A percentile compares a stretch with the other conserved stretches of the same genome.
These are phyloP conservation scores for Apiospora koreana DNA, from an alignment of 2,329 filamentous ascomycete genomes.

Conservation along the genomic window DNA sequence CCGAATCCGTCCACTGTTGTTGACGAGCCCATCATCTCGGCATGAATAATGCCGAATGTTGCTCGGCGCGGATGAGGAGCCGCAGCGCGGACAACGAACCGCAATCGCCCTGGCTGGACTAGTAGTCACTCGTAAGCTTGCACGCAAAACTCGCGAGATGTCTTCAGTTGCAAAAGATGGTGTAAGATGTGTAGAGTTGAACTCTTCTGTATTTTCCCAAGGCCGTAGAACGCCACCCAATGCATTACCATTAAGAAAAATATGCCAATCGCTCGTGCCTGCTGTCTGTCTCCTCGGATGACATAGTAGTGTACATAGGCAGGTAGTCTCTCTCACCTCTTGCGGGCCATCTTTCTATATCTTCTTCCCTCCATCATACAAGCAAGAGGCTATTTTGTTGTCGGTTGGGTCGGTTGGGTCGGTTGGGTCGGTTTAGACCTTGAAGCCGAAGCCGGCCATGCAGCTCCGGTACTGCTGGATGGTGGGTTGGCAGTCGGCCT, in stretches of 20 bases:
- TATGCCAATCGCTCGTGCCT: background rate
- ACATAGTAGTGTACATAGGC: background rate
- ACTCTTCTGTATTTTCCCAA: background rate
- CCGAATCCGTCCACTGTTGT: background rate
- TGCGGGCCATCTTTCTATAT: background rate
- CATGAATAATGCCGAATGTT: background rate
- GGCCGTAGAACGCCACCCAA: slow-evolving; percentile 1
- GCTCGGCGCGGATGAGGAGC: background rate
- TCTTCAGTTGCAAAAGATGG: background rate
- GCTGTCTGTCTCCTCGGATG: background rate
- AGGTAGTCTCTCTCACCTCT: background rate
- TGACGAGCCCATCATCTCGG: background rate
- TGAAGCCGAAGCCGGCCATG: slow-evolving; percentile 93
- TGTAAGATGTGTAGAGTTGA: background rate
- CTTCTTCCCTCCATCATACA: background rate
- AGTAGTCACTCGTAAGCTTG: background rate
- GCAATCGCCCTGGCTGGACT: background rate
- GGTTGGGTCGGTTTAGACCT: slow-evolving; percentile 45
- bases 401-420: too few species aligned
- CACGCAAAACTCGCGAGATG: background rate
- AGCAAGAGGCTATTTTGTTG: background rate
- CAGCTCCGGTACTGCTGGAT: slow-evolving; percentile 87
- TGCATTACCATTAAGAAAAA: background rate
- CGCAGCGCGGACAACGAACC: background rate
- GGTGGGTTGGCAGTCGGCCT: slow-evolving; percentile 78